phyloP scores from a whole-genome alignment of 164 flowering plant genomes.

The Aristolochia fimbriata region DNA sequence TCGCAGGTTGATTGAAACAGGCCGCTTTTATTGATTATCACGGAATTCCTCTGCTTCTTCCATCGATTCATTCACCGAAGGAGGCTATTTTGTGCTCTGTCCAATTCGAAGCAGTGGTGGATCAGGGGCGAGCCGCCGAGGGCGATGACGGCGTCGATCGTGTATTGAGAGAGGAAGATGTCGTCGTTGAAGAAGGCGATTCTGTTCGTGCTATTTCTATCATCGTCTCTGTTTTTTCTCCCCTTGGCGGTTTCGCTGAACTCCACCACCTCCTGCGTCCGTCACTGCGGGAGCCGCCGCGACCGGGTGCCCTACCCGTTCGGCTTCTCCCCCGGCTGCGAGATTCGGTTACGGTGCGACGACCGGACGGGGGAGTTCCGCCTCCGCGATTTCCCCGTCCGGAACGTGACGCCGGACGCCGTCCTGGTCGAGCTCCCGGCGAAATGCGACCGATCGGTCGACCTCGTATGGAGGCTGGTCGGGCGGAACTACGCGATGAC shows the following conservation, averaged over 20 bases:
- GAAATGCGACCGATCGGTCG: conserved; percentile 43
- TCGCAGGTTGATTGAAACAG: too few relatives aligned
- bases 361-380: conserved; percentile 9
- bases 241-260: neutral
- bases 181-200: too few relatives aligned
- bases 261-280: conserved; percentile 20
- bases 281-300: conserved; percentile 20
- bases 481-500: conserved; percentile 38
- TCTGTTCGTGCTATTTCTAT: too few relatives aligned
- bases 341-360: conserved; percentile 48
- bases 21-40: too few relatives aligned
- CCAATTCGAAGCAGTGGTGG: too few relatives aligned
- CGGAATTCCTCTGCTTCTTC: too few relatives aligned
- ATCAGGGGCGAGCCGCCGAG: too few relatives aligned
- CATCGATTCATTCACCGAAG: too few relatives aligned
- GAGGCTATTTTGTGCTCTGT: too few relatives aligned
- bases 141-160: too few relatives aligned
- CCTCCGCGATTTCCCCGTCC: conserved; percentile 35
- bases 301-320: conserved; percentile 41
- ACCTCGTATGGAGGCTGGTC: conserved; percentile 18
- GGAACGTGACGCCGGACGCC: conserved; percentile 17
- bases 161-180: neutral
- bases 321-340: conserved; percentile 59
- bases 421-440: conserved; percentile 30
- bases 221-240: too few relatives aligned